Evolutionary conservation across 116 monocot species (phyloP).

Genomic region (Zostera marina): DNA sequence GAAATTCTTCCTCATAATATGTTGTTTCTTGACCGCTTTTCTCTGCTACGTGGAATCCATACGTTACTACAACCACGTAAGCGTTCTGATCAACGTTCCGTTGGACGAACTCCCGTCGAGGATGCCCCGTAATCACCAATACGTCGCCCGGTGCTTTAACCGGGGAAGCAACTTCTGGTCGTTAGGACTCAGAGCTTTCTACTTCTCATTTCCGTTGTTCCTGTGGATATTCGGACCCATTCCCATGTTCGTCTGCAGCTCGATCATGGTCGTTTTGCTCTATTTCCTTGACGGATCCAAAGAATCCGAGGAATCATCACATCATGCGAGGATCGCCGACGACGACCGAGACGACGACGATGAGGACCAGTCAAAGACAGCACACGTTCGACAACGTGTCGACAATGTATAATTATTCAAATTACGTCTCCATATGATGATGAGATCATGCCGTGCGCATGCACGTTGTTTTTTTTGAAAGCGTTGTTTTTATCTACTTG

Average conservation of each 20-base stretch:
- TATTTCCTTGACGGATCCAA: slow-evolving; percentile 46
- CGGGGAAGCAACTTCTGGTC: slow-evolving; percentile 80
- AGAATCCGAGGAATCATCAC: too few species aligned
- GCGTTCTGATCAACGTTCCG: slow-evolving; percentile 61
- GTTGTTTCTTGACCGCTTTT: slow-evolving; percentile 70
- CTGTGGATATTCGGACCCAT: slow-evolving; percentile 68
- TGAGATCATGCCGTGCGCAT: too few species aligned
- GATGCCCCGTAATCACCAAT: slow-evolving; percentile 2
- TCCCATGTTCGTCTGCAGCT: slow-evolving; percentile 38
- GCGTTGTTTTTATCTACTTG: too few species aligned
- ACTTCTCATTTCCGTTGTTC: slow-evolving; percentile 65
- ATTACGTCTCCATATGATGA: too few species aligned
- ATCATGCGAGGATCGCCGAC: too few species aligned
- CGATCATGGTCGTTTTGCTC: slow-evolving; percentile 29
- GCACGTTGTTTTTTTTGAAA: too few species aligned
- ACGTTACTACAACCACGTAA: slow-evolving; percentile 55
- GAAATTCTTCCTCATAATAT: slow-evolving; percentile 56
- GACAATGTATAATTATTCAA: too few species aligned
- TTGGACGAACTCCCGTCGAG: not conserved
- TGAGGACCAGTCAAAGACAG: too few species aligned
- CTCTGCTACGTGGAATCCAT: slow-evolving; percentile 60
- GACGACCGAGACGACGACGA: too few species aligned
- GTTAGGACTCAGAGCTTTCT: slow-evolving; percentile 52
- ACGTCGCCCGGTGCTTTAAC: slow-evolving; percentile 34
- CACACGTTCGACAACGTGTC: too few species aligned